phyloP scores from a whole-genome alignment of 352 stramenopile genomes.

The Chrysophaeum taylorii region DNA sequence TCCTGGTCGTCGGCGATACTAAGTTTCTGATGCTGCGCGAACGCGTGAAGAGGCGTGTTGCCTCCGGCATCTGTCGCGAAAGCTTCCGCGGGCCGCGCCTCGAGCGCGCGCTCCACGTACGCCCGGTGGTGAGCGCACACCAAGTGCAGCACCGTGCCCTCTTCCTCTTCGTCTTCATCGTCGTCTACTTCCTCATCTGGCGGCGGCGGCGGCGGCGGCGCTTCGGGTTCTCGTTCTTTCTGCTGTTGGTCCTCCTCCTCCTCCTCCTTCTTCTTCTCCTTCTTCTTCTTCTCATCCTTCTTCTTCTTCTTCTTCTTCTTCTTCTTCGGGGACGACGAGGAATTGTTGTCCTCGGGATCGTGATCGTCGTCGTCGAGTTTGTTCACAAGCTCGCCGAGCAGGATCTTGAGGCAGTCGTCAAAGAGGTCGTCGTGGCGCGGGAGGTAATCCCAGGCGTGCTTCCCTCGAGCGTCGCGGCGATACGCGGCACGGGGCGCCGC shows the following conservation, averaged over 20 bases:
- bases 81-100: not conserved
- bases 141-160: not conserved
- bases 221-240: not conserved
- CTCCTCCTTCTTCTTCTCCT: slow-evolving; percentile 9
- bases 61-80: not conserved
- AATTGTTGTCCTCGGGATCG: not conserved
- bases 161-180: not conserved
- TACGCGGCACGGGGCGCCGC: not conserved
- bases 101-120: not conserved
- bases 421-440: not conserved
- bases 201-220: not conserved
- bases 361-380: not conserved
- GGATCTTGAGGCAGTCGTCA: not conserved
- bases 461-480: not conserved
- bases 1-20: not conserved
- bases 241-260: slow-evolving; percentile 13
- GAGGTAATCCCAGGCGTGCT: slow-evolving; percentile 14
- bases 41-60: not conserved
- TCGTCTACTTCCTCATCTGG: not conserved
- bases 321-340: not conserved
- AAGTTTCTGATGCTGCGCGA: not conserved
- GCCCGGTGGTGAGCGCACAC: not conserved
- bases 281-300: slow-evolving; percentile 3
- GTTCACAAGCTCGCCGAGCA: not conserved
- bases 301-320: not conserved